phyloP scores from a whole-genome alignment of 176 grass and related monocot species.

The Rhynchospora pubera region DNA sequence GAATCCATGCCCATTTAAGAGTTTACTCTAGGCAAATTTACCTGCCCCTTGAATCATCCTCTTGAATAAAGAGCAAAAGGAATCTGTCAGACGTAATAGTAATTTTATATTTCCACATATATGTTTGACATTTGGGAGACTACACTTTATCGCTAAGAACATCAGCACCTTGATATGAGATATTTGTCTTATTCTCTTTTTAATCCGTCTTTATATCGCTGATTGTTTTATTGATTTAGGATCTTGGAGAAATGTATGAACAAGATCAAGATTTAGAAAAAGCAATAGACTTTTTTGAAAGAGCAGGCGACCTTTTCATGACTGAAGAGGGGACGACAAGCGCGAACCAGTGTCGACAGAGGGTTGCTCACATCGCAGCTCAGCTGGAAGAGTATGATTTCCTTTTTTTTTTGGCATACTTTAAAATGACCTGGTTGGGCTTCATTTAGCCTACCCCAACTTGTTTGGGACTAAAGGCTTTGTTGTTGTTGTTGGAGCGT shows the following conservation, averaged over 20 bases:
- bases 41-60: not conserved
- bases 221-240: conserved; percentile 45
- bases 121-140: not conserved
- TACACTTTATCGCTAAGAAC: not conserved
- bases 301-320: conserved; percentile 82
- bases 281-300: conserved; percentile 77
- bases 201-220: not conserved
- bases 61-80: not conserved
- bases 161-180: not conserved
- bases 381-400: conserved; percentile 83
- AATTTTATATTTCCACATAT: not conserved
- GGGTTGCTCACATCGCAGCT: conserved; percentile 86
- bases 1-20: not conserved
- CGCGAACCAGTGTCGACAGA: conserved; percentile 76
- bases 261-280: conserved; percentile 87
- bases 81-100: not conserved
- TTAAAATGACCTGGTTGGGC: too few species aligned
- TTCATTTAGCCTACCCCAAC: too few species aligned
- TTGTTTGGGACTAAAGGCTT: too few species aligned
- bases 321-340: conserved; percentile 79
- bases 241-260: conserved; percentile 93
- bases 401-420: not conserved
- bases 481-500: too few species aligned
- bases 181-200: not conserved
- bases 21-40: not conserved